A percentile compares a stretch with the other conserved stretches of the same genome.
Conservation (phyloP, 805 yeast genomes). For the Isabelozyma heimii region DNA sequence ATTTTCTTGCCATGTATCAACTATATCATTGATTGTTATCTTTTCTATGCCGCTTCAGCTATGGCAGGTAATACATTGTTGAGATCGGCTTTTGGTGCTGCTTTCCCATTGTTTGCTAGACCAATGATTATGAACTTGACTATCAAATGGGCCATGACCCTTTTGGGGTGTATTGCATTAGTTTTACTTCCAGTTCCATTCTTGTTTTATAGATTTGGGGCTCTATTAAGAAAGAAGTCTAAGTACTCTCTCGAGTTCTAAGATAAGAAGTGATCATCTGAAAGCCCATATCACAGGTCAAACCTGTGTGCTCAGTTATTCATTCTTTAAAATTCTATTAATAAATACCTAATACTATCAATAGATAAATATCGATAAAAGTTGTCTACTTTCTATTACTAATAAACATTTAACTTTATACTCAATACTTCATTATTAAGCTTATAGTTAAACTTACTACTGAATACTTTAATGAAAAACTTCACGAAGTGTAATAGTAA, state of each 20-base stretch:
- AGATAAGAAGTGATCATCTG: too few relatives aligned
- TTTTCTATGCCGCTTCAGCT: constrained; percentile 59
- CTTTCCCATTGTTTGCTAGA: constrained; percentile 57
- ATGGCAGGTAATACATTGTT: constrained; percentile 62
- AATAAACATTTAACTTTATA: too few relatives aligned
- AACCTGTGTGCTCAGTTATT: too few relatives aligned
- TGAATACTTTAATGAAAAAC: too few relatives aligned
- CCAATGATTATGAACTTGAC: constrained; percentile 51
- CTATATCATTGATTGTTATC: constrained; percentile 60
- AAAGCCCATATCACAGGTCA: too few relatives aligned
- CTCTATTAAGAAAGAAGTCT: constrained; percentile 14
- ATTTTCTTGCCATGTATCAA: constrained; percentile 60
- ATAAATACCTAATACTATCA: too few relatives aligned
- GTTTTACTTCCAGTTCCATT: constrained; percentile 51
- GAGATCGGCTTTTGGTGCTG: constrained; percentile 58
- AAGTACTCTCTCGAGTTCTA: background rate
- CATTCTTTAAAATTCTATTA: too few relatives aligned
- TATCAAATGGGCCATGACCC: constrained; percentile 53
- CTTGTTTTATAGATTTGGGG: constrained; percentile 46
- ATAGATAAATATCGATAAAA: too few relatives aligned
- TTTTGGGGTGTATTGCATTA: constrained; percentile 51
- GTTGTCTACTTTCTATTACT: too few relatives aligned
- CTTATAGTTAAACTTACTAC: too few relatives aligned
- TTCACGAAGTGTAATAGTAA: too few relatives aligned
- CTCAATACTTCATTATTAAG: too few relatives aligned